phyloP scores from a whole-genome alignment of 2,329 filamentous ascomycete genomes.

The Amphichorda felina region DNA sequence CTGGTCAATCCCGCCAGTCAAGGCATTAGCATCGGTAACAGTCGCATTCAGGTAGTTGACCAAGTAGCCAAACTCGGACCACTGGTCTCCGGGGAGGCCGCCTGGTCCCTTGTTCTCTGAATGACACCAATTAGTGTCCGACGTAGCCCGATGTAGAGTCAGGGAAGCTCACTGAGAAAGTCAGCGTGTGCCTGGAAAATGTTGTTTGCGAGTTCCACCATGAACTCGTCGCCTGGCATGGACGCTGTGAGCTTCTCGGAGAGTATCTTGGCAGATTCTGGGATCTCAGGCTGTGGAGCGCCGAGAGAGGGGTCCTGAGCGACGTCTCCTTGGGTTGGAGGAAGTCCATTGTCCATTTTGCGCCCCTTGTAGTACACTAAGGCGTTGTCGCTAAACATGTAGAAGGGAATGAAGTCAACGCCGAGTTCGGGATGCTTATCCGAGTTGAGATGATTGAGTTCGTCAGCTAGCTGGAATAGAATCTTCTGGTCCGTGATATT shows the following conservation, averaged over 20 bases:
- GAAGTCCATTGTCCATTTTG: conserved; percentile 35
- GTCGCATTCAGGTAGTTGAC: conserved; percentile 42
- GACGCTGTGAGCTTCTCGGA: conserved; percentile 22
- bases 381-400: conserved; percentile 42
- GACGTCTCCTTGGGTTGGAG: conserved; percentile 39
- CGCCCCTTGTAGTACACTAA: conserved; percentile 35
- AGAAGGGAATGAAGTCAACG: conserved; percentile 52
- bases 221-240: conserved; percentile 21
- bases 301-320: conserved; percentile 27
- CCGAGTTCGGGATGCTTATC: conserved; percentile 26
- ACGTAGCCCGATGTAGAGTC: no score
- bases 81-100: conserved; percentile 43
- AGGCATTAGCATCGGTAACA: conserved; percentile 24
- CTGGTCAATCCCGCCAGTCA: neutral
- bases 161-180: no score
- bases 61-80: conserved; percentile 53
- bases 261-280: conserved; percentile 19
- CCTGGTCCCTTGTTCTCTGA: conserved; percentile 14
- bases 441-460: conserved; percentile 50
- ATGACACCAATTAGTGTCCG: no score
- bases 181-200: conserved; percentile 32
- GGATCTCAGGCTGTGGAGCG: conserved; percentile 15
- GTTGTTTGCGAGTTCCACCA: conserved; percentile 24
- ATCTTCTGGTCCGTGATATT: conserved; percentile 52
- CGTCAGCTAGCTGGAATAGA: conserved; percentile 50